Evolutionary conservation across 495 filamentous ascomycete genomes (phyloP).

Genomic region (Hyaloscypha bicolor): DNA sequence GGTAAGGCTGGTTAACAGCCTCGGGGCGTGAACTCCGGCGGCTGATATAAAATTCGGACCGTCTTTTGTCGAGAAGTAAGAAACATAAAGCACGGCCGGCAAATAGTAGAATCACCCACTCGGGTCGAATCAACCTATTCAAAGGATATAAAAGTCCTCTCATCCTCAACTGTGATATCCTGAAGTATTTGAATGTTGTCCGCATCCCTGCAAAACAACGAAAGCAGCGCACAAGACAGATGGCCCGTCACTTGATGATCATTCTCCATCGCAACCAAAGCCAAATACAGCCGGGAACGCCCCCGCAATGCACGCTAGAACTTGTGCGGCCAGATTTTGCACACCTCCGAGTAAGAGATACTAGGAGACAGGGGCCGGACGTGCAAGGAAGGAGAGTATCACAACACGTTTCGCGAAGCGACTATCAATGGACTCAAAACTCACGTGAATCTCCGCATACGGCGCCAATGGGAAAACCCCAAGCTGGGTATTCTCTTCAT

Average conservation of each 20-base stretch:
- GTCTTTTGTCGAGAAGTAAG: background rate
- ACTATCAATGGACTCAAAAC: constrained; percentile 38
- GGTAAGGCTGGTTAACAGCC: constrained; percentile 20
- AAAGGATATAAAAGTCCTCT: background rate
- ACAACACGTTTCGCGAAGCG: constrained; percentile 24
- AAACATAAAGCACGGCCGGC: background rate
- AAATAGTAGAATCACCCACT: background rate
- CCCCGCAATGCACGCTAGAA: background rate
- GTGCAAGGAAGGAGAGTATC: constrained; percentile 11
- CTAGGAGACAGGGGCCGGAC: background rate
- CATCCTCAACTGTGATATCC: background rate
- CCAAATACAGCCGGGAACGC: background rate
- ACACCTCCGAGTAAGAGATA: background rate
- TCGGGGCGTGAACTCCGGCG: constrained; percentile 14
- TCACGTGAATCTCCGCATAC: constrained; percentile 78
- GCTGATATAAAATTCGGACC: constrained; percentile 5
- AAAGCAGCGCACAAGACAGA: background rate
- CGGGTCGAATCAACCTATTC: background rate
- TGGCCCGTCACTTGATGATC: background rate
- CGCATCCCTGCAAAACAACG: background rate
- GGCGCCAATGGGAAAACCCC: constrained; percentile 64
- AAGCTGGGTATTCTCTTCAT: constrained; percentile 68
- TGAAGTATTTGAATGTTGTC: background rate
- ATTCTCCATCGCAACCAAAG: constrained; percentile 1
- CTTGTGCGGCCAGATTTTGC: background rate